Evolutionary conservation across 441 rosid species (phyloP), one percentile per base, ranked within the genome.

Genomic region (Pelargonium cotyledonis): DNA sequence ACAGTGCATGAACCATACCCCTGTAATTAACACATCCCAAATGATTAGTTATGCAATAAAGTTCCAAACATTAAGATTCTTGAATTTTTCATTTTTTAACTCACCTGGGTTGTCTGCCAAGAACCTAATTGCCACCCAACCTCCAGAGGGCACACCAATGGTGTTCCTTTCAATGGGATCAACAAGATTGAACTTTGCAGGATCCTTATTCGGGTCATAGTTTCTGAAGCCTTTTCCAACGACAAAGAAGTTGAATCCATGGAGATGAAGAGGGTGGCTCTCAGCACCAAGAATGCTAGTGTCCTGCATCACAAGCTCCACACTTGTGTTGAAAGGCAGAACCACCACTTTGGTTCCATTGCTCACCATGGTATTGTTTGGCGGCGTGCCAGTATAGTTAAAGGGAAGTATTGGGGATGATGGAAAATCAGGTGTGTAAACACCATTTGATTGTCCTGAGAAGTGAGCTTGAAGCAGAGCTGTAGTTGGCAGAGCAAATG

Each of bases 71-170:
- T 5, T 38, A 38, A 5, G 41, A 38, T 38, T 38, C 41, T 38
- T 38, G 41, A 38, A 38, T 5, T 38, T 38, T 6, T 38, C 41
- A 38, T 38, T 38, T 38, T 35, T 86, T 38, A 38, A 38, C 41
- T 38, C 41, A 38, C 94, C 89, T 66, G 94, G 88, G 74, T 86
- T 88, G 68, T 88, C 82, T 14, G 89, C 94, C 63, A 77, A 63
- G 41, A 86, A 85, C 7, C 91, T 83, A 43, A 84, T 76, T 41
- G 88, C 89, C 11, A 83, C 84, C 88, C 91, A 89, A n/a, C 95
- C 91, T 47, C 86, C 88, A 0, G 87, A 80, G 14, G 95, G 94
- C 64, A 86, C 91, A 3, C 85, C 87, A 0, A 84, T 83, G 0
- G 90, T 85, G 60, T 89, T 88, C 18, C 82, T 80, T 78, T 85